Conservation (phyloP, 2,329 filamentous ascomycete genomes). For the Neurospora sp. region DNA sequence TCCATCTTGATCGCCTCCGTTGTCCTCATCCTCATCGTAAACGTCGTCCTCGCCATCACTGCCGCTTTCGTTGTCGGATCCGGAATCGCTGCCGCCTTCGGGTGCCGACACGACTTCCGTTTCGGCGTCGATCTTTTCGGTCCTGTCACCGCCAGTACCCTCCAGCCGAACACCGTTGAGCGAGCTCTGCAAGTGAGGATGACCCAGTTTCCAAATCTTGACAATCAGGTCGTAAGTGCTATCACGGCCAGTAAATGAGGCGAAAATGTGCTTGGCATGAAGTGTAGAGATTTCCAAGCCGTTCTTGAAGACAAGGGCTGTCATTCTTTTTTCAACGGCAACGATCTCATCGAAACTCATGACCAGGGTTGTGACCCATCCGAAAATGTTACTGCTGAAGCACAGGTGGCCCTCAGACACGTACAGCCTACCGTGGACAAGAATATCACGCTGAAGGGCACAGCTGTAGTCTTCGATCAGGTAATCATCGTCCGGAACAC, state of each 20-base stretch:
- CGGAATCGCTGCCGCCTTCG: conserved; percentile 44
- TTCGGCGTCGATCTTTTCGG: conserved; percentile 59
- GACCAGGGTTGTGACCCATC: conserved; percentile 94
- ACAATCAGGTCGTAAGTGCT: conserved; percentile 95
- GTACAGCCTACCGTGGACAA: conserved; percentile 87
- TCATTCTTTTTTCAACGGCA: conserved; percentile 92
- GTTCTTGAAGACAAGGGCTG: conserved; percentile 91
- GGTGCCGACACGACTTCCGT: conserved; percentile 24
- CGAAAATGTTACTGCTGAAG: conserved; percentile 97
- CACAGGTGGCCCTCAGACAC: conserved; percentile 96
- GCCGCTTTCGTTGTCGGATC: conserved; percentile 52
- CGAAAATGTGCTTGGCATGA: conserved; percentile 91
- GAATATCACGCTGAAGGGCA: conserved; percentile 87
- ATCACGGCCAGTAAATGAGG: conserved; percentile 87
- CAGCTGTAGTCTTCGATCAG: conserved; percentile 98
- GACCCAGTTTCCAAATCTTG: conserved; percentile 96
- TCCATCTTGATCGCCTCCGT: conserved; percentile 43
- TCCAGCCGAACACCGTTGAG: conserved; percentile 80
- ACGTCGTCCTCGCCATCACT: conserved; percentile 70
- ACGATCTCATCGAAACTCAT: conserved; percentile 98
- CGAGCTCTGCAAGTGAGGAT: conserved; percentile 83
- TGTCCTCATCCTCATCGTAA: conserved; percentile 68
- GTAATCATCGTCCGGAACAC: conserved; percentile 95
- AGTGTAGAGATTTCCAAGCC: conserved; percentile 94
- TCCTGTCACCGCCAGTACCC: conserved; percentile 79